Base-by-base conservation (phyloP, 2,329 filamentous ascomycete genomes). In the Aspergillus brasiliensis region DNA sequence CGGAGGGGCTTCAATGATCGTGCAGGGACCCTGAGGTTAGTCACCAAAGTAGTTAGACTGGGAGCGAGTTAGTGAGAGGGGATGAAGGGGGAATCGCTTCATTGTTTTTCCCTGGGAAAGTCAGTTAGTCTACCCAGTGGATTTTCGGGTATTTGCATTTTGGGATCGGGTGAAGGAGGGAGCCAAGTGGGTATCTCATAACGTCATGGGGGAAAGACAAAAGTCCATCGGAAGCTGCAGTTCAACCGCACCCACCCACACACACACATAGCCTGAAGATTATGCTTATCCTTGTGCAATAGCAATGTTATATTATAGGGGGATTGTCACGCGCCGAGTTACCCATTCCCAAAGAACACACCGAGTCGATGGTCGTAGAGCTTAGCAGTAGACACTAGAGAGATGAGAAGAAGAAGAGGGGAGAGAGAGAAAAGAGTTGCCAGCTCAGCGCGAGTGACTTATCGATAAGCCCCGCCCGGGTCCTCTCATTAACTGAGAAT, bases 391-490 rank as follows among this genome's bases (percentile, higher is more conserved):
- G 48, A 25, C 2, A 51, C 17, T 31, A 51, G 28, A 37, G 34
- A 13, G 25, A 19, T 44, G 37, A 34, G 34, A n/a, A 42, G n/a
- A 31, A 31, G 38, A 48, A 34, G 15, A 31, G 17, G 10, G 47
- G 51, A 57, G 40, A 23, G 37, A 17, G 21, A 55, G 31, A 44
- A 44, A 53, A 25, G 42, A 49, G 59, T 4, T 38, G 56, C 58
- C 58, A 65, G 37, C 58, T 55, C 57, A 63, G 56, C 46, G 42
- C 34, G 15, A 53, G 23, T 31, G 23, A 53, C 59, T 61, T 67
- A 68, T 68, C 65, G 66, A 68, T 68, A 68, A 68, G 64, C 59
- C 62, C 61, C 62, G 52, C 60, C 57, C 25, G 40, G 17, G 15
- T n/a, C 7, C 5, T n/a, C 25, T 8, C 8, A 10, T 28, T 28